phyloP scores from a whole-genome alignment of 306 rosid genomes.

The Luffa aegyptiaca region DNA sequence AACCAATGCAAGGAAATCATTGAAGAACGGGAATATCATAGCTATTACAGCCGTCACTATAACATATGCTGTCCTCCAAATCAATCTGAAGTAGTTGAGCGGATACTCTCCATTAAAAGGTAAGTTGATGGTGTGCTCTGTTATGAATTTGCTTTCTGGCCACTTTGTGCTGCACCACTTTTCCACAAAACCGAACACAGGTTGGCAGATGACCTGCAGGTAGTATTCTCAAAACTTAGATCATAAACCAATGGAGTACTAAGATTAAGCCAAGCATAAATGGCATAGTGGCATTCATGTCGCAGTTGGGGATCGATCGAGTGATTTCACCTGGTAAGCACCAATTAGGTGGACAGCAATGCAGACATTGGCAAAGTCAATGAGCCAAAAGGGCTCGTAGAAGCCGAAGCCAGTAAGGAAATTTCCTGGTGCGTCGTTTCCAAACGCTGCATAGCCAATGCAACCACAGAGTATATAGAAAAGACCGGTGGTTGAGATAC shows the following conservation, averaged over 20 bases:
- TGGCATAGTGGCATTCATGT: background rate
- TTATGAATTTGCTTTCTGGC: constrained; percentile 57
- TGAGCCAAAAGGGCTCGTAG: constrained; percentile 95
- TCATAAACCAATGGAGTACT: background rate
- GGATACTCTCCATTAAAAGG: constrained; percentile 36
- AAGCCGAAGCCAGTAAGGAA: constrained; percentile 98
- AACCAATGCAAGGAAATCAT: constrained; percentile 71
- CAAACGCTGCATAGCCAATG: constrained; percentile 90
- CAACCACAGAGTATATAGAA: constrained; percentile 81
- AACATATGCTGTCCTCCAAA: constrained; percentile 80
- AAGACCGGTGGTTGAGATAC: constrained; percentile 62
- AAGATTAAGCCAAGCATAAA: background rate
- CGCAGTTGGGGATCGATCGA: background rate
- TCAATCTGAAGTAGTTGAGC: constrained; percentile 55
- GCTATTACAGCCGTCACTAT: constrained; percentile 58
- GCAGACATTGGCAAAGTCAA: constrained; percentile 80
- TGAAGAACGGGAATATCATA: constrained; percentile 95
- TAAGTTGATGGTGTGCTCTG: constrained; percentile 38
- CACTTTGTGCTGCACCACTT: constrained; percentile 33
- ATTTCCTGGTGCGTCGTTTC: constrained; percentile 87
- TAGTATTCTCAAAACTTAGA: background rate
- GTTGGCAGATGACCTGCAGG: constrained; percentile 76
- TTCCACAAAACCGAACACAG: constrained; percentile 67
- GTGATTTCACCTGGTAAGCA: constrained; percentile 66
- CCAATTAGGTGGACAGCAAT: constrained; percentile 78